These are phyloP conservation scores for Aspergillus mulundensis DNA, from an alignment of 495 filamentous ascomycete genomes.

Conservation along the genomic window DNA sequence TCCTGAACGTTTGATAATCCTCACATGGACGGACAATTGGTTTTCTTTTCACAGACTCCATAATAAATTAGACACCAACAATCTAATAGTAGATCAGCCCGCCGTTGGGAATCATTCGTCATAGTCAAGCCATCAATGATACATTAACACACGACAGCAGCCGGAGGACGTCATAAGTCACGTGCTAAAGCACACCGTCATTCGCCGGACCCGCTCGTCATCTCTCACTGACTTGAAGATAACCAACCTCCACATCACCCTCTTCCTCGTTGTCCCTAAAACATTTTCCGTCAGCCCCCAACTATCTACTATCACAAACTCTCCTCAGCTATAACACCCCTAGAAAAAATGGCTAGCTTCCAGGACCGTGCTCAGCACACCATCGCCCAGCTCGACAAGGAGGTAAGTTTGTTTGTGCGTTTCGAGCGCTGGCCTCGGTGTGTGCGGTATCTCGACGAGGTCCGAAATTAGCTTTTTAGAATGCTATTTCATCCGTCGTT, in stretches of 20 bases:
- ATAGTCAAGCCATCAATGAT: too few species aligned
- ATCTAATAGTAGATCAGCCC: not conserved
- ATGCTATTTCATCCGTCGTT: not conserved
- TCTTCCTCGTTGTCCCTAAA: slow-evolving; percentile 2
- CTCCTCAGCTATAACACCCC: not conserved
- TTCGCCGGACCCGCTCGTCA: not conserved
- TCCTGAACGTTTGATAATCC: not conserved
- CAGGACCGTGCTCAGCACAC: slow-evolving; percentile 89
- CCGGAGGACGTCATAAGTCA: slow-evolving; percentile 23
- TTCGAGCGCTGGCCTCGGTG: slow-evolving; percentile 22
- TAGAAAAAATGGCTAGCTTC: slow-evolving; percentile 59
- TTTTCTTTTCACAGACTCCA: too few species aligned
- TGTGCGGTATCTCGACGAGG: slow-evolving; percentile 22
- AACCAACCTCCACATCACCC: slow-evolving; percentile 7
- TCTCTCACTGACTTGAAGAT: slow-evolving; percentile 13
- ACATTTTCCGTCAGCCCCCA: not conserved
- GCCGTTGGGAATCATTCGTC: not conserved
- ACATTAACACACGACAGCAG: not conserved
- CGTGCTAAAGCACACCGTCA: slow-evolving; percentile 21
- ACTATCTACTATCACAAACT: not conserved
- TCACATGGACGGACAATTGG: not conserved
- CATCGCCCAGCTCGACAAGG: slow-evolving; percentile 91
- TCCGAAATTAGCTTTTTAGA: not conserved
- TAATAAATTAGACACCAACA: not conserved
- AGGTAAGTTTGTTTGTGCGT: slow-evolving; percentile 61